These are phyloP conservation scores for Wilcoxina mikolae DNA, from an alignment of 495 filamentous ascomycete genomes.

Conservation along the genomic window DNA sequence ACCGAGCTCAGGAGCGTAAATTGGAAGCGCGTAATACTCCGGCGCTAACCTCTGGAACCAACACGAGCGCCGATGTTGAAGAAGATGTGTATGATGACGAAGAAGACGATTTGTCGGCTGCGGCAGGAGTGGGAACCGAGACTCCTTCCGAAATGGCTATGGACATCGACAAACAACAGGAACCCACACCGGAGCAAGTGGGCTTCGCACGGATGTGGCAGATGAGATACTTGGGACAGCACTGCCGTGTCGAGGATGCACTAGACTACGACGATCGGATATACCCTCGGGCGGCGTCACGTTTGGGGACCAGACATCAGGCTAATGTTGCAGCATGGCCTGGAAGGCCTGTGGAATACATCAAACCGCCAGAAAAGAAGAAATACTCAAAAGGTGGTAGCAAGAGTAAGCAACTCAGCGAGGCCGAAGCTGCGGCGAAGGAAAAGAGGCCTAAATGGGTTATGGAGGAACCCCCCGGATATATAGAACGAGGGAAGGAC, in stretches of 20 bases:
- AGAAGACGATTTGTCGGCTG: conserved; percentile 50
- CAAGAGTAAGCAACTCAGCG: conserved; percentile 68
- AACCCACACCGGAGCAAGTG: conserved; percentile 68
- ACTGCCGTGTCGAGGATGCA: conserved; percentile 91
- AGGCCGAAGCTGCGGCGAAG: conserved; percentile 60
- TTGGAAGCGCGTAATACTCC: conserved; percentile 84
- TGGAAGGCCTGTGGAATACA: conserved; percentile 70
- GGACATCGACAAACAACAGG: conserved; percentile 39
- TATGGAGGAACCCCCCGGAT: conserved; percentile 78
- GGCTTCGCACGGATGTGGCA: conserved; percentile 90
- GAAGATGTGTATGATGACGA: conserved; percentile 64
- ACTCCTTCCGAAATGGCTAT: conserved; percentile 36
- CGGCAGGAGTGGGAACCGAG: conserved; percentile 36
- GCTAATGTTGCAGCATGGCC: conserved; percentile 72
- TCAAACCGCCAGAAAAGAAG: conserved; percentile 80
- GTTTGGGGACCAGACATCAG: conserved; percentile 82
- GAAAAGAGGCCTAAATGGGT: conserved; percentile 84
- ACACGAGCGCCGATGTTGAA: conserved; percentile 47
- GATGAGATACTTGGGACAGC: conserved; percentile 87
- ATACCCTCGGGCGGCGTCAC: conserved; percentile 87
- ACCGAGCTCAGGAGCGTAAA: conserved; percentile 80
- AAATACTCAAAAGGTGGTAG: conserved; percentile 50
- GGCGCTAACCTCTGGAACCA: conserved; percentile 38
- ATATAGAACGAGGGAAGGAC: conserved; percentile 71
- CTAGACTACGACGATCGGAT: conserved; percentile 96